These are phyloP conservation scores for Fraxinus velutina DNA, from an alignment of 305 asterid species.

Conservation along the genomic window DNA sequence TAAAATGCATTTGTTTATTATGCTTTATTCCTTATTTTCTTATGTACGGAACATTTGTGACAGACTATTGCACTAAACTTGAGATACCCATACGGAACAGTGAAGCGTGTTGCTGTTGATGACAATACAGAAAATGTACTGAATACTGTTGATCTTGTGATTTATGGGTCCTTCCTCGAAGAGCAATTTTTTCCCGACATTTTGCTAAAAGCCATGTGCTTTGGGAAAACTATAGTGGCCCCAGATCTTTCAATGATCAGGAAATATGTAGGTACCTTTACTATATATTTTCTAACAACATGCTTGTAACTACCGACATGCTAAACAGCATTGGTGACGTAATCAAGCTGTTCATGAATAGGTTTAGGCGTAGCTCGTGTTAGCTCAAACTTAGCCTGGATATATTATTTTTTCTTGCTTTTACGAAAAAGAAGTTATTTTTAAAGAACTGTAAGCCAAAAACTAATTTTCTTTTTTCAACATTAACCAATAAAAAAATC, in stretches of 20 bases:
- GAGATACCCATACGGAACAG: slow-evolving; percentile 67
- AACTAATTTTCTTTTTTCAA: neutral
- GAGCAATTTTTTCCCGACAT: slow-evolving; percentile 70
- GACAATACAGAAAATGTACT: slow-evolving; percentile 45
- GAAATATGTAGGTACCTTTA: slow-evolving; percentile 66
- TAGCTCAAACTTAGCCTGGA: neutral
- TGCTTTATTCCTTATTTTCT: slow-evolving; percentile 15
- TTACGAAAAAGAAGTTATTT: neutral
- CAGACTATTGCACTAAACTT: slow-evolving; percentile 70
- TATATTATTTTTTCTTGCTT: neutral
- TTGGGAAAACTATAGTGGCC: slow-evolving; percentile 74
- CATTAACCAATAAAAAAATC: neutral
- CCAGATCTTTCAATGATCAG: slow-evolving; percentile 65
- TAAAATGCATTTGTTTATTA: neutral
- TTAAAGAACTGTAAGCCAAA: neutral
- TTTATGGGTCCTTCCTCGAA: slow-evolving; percentile 83
- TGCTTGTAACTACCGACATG: neutral
- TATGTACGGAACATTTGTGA: slow-evolving; percentile 20
- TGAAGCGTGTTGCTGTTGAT: slow-evolving; percentile 50
- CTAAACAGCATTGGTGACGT: neutral
- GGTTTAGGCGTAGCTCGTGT: neutral
- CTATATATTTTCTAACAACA: slow-evolving; percentile 10
- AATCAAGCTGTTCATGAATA: neutral
- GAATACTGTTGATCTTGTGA: slow-evolving; percentile 61
- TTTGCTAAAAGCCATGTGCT: slow-evolving; percentile 84